Evolutionary conservation across 108 stramenopile species (phyloP).

Genomic region (Cyclostephanos invisitatus): DNA sequence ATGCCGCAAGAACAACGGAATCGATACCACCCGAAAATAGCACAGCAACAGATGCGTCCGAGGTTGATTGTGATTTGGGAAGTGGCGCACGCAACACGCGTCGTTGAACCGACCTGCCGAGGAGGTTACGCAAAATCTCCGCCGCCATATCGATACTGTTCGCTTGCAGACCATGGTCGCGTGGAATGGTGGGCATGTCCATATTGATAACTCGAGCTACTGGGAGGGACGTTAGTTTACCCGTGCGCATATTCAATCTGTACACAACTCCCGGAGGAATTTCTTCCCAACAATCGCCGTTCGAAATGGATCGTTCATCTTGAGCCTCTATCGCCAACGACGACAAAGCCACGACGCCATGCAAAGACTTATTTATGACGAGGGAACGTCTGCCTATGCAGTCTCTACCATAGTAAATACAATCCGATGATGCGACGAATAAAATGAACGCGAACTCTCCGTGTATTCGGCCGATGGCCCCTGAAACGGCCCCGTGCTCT

Average conservation of each 20-base stretch:
- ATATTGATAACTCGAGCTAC: constrained; percentile 37
- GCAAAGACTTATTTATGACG: constrained; percentile 42
- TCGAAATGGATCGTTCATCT: constrained; percentile 7
- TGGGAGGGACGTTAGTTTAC: constrained; percentile 16
- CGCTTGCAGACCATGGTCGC: neutral
- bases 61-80: constrained; percentile 20
- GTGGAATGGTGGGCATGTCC: constrained; percentile 7
- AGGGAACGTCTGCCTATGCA: constrained; percentile 71
- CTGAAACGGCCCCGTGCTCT: constrained; percentile 38
- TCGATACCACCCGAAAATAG: constrained; percentile 97
- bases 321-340: constrained; percentile 29
- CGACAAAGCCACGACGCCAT: constrained; percentile 31
- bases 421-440: constrained; percentile 20
- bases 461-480: constrained; percentile 32
- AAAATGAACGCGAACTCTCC: constrained; percentile 55
- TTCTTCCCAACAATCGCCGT: constrained; percentile 59
- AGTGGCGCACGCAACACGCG: constrained; percentile 54
- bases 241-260: constrained; percentile 37
- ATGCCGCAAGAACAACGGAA: constrained; percentile 91
- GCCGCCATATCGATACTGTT: constrained; percentile 14
- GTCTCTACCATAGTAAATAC: constrained; percentile 70
- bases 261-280: constrained; percentile 65
- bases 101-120: constrained; percentile 61
- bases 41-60: constrained; percentile 68
- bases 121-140: constrained; percentile 15